Percentiles rank a stretch among this genome's conserved stretches.
Conservation (phyloP, 106 monocot species). For the Triglochin maritima region DNA sequence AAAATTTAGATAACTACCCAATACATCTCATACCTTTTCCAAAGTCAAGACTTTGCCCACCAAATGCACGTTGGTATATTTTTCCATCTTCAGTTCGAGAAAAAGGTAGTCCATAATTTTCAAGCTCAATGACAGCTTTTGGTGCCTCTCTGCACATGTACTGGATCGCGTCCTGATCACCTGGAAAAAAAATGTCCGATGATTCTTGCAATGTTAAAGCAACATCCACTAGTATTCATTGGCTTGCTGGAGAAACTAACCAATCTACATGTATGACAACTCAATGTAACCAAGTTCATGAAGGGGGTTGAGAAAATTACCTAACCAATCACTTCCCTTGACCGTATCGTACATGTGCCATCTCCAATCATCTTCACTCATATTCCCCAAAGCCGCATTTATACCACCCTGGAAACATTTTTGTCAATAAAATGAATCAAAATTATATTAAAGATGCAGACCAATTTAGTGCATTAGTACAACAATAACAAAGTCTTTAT, state of each 20-base stretch:
- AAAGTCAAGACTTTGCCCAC: slow-evolving; percentile 96
- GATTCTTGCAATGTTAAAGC: neutral
- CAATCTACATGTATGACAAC: no score
- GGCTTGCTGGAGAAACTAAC: no score
- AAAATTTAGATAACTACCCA: neutral
- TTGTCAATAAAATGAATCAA: neutral
- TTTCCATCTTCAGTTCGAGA: slow-evolving; percentile 92
- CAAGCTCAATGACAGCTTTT: slow-evolving; percentile 94
- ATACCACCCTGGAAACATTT: slow-evolving; percentile 73
- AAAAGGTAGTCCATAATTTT: slow-evolving; percentile 96
- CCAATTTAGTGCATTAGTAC: no score
- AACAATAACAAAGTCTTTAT: no score
- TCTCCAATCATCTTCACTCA: slow-evolving; percentile 98
- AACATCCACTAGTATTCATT: neutral
- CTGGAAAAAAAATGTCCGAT: slow-evolving; percentile 14
- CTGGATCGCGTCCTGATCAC: slow-evolving; percentile 76
- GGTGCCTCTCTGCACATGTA: slow-evolving; percentile 50
- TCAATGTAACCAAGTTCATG: no score
- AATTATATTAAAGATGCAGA: neutral
- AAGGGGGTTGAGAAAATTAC: slow-evolving; percentile 17
- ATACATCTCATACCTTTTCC: slow-evolving; percentile 54
- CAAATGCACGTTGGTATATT: slow-evolving; percentile 50
- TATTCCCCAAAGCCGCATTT: slow-evolving; percentile 97
- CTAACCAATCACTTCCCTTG: slow-evolving; percentile 98
- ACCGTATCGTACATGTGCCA: slow-evolving; percentile 99